Percentiles rank a stretch among this genome's conserved stretches.
Evolutionary conservation across 2,329 filamentous ascomycete genomes (phyloP).

Genomic region (Cladorrhinum sp.): DNA sequence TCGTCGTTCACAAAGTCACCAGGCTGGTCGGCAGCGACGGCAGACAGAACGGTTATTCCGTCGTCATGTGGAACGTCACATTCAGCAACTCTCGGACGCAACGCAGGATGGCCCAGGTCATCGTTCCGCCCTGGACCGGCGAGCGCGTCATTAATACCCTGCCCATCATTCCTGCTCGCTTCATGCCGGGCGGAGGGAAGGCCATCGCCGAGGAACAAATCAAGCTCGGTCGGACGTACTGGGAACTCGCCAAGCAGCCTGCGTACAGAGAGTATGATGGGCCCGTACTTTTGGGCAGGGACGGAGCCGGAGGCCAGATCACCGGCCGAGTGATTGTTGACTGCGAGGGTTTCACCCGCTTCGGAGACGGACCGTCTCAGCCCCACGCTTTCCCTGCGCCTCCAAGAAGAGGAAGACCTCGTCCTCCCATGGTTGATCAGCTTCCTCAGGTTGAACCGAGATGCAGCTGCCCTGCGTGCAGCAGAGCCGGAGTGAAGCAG

Average conservation of each 20-base stretch:
- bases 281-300: constrained; percentile 33
- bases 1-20: constrained; percentile 38
- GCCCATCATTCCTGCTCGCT: constrained; percentile 41
- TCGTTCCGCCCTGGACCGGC: constrained; percentile 39
- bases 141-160: constrained; percentile 43
- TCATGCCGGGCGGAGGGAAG: constrained; percentile 37
- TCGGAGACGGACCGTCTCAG: constrained; percentile 20
- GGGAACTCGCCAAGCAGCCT: constrained; percentile 45
- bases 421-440: constrained; percentile 5
- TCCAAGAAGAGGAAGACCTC: too few relatives aligned
- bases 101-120: constrained; percentile 38
- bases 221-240: constrained; percentile 43
- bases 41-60: constrained; percentile 17
- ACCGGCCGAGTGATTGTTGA: constrained; percentile 43
- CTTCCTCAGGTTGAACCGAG: constrained; percentile 41
- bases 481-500: constrained; percentile 19
- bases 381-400: background rate
- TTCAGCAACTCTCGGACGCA: constrained; percentile 34
- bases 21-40: background rate
- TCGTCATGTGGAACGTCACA: constrained; percentile 44
- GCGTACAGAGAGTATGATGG: constrained; percentile 48
- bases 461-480: constrained; percentile 43
- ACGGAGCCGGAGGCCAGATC: constrained; percentile 25
- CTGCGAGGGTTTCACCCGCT: constrained; percentile 40
- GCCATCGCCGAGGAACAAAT: constrained; percentile 39